A percentile compares a stretch with the other conserved stretches of the same genome.
Evolutionary conservation across 2,329 filamentous ascomycete genomes (phyloP).

Genomic region (Bipolaris oryzae): DNA sequence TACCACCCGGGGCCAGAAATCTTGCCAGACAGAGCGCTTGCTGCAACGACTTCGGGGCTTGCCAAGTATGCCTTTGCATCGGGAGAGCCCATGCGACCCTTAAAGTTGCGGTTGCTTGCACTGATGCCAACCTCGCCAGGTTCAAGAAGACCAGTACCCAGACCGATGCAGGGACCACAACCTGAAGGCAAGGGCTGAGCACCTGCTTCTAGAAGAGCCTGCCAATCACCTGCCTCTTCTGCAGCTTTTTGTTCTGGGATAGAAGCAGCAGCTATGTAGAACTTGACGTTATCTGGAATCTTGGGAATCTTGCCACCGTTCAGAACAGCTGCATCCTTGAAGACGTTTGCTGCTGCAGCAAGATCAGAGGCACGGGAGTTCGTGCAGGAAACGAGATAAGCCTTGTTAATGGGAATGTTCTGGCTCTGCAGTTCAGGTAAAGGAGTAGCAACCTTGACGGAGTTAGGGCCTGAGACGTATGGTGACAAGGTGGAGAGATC

Average conservation of each 20-base stretch:
- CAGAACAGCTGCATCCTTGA: slow-evolving; percentile 71
- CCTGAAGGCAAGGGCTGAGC: slow-evolving; percentile 72
- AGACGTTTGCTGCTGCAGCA: slow-evolving; percentile 80
- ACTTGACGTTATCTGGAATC: slow-evolving; percentile 75
- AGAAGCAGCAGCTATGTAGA: slow-evolving; percentile 91
- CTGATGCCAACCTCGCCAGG: slow-evolving; percentile 85
- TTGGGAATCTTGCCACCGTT: slow-evolving; percentile 69
- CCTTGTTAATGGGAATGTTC: slow-evolving; percentile 79
- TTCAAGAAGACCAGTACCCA: slow-evolving; percentile 79
- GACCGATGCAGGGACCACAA: slow-evolving; percentile 86
- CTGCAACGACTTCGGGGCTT: slow-evolving; percentile 89
- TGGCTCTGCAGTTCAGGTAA: slow-evolving; percentile 73
- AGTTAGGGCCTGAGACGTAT: slow-evolving; percentile 86
- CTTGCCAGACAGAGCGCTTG: slow-evolving; percentile 76
- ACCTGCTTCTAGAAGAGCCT: slow-evolving; percentile 79
- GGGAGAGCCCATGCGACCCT: slow-evolving; percentile 83
- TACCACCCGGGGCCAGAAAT: slow-evolving; percentile 82
- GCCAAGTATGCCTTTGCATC: slow-evolving; percentile 84
- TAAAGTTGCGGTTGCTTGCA: slow-evolving; percentile 87
- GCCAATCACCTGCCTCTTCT: slow-evolving; percentile 85
- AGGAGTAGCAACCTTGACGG: slow-evolving; percentile 84
- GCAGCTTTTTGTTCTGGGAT: slow-evolving; percentile 75
- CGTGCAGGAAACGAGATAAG: slow-evolving; percentile 89
- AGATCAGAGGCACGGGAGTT: slow-evolving; percentile 84
- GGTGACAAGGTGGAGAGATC: slow-evolving; percentile 84